Evolutionary conservation across 2,329 filamentous ascomycete species (phyloP).

Genomic region (Plectosphaerella plurivora): DNA sequence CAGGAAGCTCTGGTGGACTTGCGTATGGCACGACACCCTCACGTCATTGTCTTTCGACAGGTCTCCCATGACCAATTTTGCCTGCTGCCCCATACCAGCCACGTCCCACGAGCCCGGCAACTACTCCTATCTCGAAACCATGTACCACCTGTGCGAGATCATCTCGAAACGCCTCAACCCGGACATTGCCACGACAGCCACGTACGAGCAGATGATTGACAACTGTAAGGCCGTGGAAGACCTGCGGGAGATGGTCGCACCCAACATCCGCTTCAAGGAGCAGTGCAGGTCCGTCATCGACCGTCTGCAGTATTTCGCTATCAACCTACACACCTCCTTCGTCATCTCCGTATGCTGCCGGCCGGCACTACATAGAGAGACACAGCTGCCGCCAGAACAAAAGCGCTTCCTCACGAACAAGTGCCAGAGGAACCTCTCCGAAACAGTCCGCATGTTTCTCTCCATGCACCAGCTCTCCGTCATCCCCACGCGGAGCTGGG

Average conservation of each 20-base stretch:
- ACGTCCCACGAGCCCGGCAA: constrained; percentile 38
- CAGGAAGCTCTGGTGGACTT: constrained; percentile 59
- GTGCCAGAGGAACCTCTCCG: constrained; percentile 59
- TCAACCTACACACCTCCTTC: constrained; percentile 62
- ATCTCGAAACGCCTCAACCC: constrained; percentile 23
- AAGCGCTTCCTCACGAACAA: constrained; percentile 51
- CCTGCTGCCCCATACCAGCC: constrained; percentile 49
- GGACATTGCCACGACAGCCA: constrained; percentile 25
- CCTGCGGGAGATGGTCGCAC: constrained; percentile 42
- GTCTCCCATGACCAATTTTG: constrained; percentile 60
- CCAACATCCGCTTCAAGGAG: constrained; percentile 54
- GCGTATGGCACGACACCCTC: constrained; percentile 63
- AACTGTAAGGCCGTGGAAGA: constrained; percentile 52
- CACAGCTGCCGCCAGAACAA: constrained; percentile 44
- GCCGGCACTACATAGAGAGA: constrained; percentile 53
- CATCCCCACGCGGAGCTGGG: constrained; percentile 63
- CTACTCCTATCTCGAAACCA: constrained; percentile 35
- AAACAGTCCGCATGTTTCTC: constrained; percentile 65
- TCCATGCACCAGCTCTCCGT: constrained; percentile 65
- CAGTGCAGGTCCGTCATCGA: constrained; percentile 61
- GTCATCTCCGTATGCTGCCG: constrained; percentile 62
- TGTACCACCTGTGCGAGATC: constrained; percentile 26
- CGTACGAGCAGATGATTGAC: constrained; percentile 48
- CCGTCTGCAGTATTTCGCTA: constrained; percentile 58
- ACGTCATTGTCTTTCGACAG: constrained; percentile 63